These are phyloP conservation scores for Clavispora santaluciae DNA, from an alignment of 805 yeast species.

Conservation along the genomic window DNA sequence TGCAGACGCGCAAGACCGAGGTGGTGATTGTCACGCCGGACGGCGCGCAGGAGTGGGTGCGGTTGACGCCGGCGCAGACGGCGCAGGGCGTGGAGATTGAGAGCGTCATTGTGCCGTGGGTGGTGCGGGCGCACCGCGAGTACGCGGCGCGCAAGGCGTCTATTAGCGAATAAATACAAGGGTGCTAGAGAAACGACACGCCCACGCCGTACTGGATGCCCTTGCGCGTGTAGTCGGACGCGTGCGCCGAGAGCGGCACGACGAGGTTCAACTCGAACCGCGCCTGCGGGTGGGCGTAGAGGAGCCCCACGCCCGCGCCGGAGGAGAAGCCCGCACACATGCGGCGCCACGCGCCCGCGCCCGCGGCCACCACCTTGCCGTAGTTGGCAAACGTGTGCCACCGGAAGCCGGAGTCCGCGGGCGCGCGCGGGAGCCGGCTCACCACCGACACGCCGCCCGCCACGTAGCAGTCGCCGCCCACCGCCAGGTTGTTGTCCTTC, in stretches of 20 bases:
- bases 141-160: conserved; percentile 45
- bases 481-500: conserved; percentile 42
- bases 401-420: conserved; percentile 42
- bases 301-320: conserved; percentile 45
- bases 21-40: conserved; percentile 75
- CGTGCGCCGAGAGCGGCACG: conserved; percentile 42
- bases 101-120: conserved; percentile 72
- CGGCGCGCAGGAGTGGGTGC: conserved; percentile 45
- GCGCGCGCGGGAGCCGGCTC: conserved; percentile 37
- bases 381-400: conserved; percentile 45
- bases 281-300: conserved; percentile 54
- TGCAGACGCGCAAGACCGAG: conserved; percentile 82
- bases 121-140: conserved; percentile 53
- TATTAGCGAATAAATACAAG: no score
- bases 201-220: conserved; percentile 61
- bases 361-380: conserved; percentile 38
- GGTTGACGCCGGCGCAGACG: conserved; percentile 39
- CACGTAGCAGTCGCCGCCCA: conserved; percentile 50
- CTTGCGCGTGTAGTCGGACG: conserved; percentile 44
- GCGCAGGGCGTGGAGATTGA: conserved; percentile 60
- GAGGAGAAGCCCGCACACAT: conserved; percentile 24
- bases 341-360: background rate
- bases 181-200: conserved; percentile 43
- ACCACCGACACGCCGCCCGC: conserved; percentile 44
- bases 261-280: conserved; percentile 55